Conservation (phyloP, 768 basidiomycete species). For the Russula ochroleuca region DNA sequence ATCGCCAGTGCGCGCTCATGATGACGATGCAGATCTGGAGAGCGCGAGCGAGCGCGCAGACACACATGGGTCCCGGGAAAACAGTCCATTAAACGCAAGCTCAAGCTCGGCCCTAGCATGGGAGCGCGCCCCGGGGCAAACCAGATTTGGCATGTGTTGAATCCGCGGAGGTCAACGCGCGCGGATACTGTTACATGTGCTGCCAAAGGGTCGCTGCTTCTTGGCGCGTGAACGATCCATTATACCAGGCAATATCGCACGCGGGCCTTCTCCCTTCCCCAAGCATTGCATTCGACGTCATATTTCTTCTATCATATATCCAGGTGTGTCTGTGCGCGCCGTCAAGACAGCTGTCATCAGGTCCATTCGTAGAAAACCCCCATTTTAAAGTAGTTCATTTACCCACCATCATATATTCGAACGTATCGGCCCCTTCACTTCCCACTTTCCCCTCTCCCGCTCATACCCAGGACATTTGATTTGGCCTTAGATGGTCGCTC, state of each 20-base stretch:
- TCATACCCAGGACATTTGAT: background rate
- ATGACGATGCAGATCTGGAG: background rate
- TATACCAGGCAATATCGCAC: background rate
- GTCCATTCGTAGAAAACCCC: background rate
- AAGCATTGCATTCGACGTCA: background rate
- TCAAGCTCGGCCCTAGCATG: background rate
- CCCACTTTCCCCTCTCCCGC: background rate
- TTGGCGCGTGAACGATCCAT: background rate
- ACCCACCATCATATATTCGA: background rate
- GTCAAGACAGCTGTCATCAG: background rate
- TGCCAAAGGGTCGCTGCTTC: background rate
- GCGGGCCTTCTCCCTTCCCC: background rate
- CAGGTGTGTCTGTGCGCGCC: background rate
- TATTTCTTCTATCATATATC: background rate
- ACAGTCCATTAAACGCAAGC: background rate
- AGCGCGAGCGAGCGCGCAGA: background rate
- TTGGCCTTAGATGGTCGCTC: background rate
- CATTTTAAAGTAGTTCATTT: background rate
- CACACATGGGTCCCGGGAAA: background rate
- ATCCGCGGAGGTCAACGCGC: background rate
- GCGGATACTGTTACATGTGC: background rate
- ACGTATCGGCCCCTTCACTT: background rate
- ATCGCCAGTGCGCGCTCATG: background rate
- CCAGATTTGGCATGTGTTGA: too few species aligned
- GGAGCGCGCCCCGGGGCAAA: background rate